Percentiles rank a stretch among this genome's conserved stretches.
Conservation (phyloP, 2,329 filamentous ascomycete species). For the Nemania sp. region DNA sequence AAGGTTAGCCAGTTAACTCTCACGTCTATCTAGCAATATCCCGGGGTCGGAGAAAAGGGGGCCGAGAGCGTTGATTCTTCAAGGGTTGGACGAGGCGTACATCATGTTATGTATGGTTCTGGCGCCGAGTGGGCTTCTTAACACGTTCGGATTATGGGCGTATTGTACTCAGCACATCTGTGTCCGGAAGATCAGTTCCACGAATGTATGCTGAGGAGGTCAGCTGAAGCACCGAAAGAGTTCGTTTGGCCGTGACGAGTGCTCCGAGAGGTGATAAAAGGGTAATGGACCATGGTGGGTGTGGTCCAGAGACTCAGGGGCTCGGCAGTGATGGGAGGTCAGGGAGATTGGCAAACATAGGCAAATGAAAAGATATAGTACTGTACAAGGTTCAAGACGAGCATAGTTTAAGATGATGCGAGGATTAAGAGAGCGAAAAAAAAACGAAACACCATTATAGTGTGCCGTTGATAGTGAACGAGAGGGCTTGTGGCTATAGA, state of each 20-base stretch:
- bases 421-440: background rate
- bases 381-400: slow-evolving; percentile 4
- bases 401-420: background rate
- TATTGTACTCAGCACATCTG: slow-evolving; percentile 17
- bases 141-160: slow-evolving; percentile 9
- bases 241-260: slow-evolving; percentile 35
- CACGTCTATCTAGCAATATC: background rate
- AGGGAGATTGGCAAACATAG: background rate
- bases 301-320: slow-evolving; percentile 34
- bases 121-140: slow-evolving; percentile 24
- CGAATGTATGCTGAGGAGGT: slow-evolving; percentile 13
- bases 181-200: slow-evolving; percentile 31
- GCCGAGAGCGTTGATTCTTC: background rate
- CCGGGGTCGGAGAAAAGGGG: slow-evolving; percentile 1
- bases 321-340: background rate
- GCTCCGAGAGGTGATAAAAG: slow-evolving; percentile 18
- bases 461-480: background rate
- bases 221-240: slow-evolving; percentile 1
- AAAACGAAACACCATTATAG: background rate
- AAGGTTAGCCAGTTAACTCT: slow-evolving; percentile 37
- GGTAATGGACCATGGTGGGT: slow-evolving; percentile 17
- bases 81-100: slow-evolving; percentile 18
- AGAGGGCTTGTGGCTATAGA: background rate
- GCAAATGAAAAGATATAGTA: slow-evolving; percentile 14
- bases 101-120: slow-evolving; percentile 19